Base-by-base conservation (phyloP, 768 basidiomycete species). In the Termitomyces sp. region DNA sequence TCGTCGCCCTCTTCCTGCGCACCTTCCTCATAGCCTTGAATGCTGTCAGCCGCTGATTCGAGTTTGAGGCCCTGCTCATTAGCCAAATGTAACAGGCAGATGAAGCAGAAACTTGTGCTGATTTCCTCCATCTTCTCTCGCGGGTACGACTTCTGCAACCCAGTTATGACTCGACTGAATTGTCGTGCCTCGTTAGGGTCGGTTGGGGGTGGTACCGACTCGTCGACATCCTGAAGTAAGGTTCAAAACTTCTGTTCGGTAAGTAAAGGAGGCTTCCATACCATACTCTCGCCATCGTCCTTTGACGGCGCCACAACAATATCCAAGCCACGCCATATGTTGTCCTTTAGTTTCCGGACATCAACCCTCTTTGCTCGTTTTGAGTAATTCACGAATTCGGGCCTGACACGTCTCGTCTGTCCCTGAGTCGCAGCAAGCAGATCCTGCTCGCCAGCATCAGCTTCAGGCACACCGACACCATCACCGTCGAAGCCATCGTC, bases 71-170 rank as follows among this genome's bases (percentile, higher is more conserved):
- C 97, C 68, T 94, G 91, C 75, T 98, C 97, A 71, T 99, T 98
- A 18, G 96, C 96, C 48, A 98, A 76, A 77, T 98, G 97, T 18
- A 99, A 78, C 28, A 98, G 78, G 70, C 97, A 98, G 72, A 98
- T 99, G 79, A 98, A 99, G 73, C 96, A 98, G 86, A 96, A 98
- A 65, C 94, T 96, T 16, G 97, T 98, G 72, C 95, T 97, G 71
- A 98, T 97, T 65, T 99, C 97, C 44, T 90, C 90, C 90, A 98
- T 91, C 79, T 96, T 98, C 46, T 98, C 96, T 61, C 78, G 77
- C 0, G 96, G 94, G 73, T 98, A 98, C 7, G 90, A 85, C 55
- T 77, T 81, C 66, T 91, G 87, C 38, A 99, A 81, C 18, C 87
- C 87, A 2, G 87, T 82, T 66, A 98, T 92, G 64, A 98, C 95